These are phyloP conservation scores for Wickerhamomyces silvicola DNA, from an alignment of 805 yeast genomes.

Conservation along the genomic window DNA sequence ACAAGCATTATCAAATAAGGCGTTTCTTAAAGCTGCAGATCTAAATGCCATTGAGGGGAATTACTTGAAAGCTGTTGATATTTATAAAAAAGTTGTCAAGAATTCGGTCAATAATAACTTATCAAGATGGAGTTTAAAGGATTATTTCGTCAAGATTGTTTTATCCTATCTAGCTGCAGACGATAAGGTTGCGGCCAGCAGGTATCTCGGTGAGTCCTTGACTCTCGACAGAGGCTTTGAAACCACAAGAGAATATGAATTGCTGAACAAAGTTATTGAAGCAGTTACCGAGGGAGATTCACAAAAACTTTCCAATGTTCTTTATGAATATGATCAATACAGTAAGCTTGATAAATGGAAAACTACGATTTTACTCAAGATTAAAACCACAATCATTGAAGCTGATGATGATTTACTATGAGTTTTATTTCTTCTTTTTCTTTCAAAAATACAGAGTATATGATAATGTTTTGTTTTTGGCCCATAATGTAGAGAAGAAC, in stretches of 20 bases:
- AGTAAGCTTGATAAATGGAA: conserved; percentile 87
- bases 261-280: conserved; percentile 59
- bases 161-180: conserved; percentile 78
- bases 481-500: too few species aligned
- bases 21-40: conserved; percentile 85
- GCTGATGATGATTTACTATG: conserved; percentile 57
- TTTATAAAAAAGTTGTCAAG: conserved; percentile 73
- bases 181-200: conserved; percentile 81
- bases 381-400: conserved; percentile 66
- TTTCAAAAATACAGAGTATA: too few species aligned
- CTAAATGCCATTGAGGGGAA: conserved; percentile 71
- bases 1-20: conserved; percentile 82
- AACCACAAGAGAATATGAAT: conserved; percentile 67
- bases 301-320: conserved; percentile 64
- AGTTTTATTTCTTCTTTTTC: too few species aligned
- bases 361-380: conserved; percentile 73
- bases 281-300: conserved; percentile 78
- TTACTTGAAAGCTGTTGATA: conserved; percentile 66
- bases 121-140: conserved; percentile 89
- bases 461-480: too few species aligned
- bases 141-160: conserved; percentile 78
- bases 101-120: conserved; percentile 67
- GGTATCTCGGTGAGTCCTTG: conserved; percentile 55
- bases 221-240: conserved; percentile 74
- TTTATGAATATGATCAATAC: conserved; percentile 82